A percentile compares a stretch with the other conserved stretches of the same genome.
phyloP scores from a whole-genome alignment of 2,329 filamentous ascomycete species.

The Aspergillus aculeatinus region DNA sequence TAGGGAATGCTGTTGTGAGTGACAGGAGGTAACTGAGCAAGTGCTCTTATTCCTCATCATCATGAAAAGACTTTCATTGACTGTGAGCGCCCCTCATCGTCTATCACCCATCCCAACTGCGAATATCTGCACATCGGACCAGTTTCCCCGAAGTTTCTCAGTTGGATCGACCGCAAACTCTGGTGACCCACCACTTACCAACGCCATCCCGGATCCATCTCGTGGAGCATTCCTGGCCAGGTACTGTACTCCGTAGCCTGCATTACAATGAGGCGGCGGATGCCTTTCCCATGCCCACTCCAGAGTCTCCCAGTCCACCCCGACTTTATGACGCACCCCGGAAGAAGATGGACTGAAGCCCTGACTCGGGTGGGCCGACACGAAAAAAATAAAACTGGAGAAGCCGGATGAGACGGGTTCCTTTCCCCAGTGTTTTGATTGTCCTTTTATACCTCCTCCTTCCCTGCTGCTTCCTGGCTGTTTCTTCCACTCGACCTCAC shows the following conservation, averaged over 20 bases:
- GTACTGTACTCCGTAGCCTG: neutral
- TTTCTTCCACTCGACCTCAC: neutral
- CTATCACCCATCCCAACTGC: neutral
- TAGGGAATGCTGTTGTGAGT: too few relatives aligned
- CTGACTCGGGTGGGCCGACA: slow-evolving; percentile 5
- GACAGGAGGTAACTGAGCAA: neutral
- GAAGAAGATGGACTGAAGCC: neutral
- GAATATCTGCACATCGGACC: neutral
- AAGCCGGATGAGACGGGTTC: neutral
- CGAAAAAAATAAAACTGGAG: slow-evolving; percentile 1
- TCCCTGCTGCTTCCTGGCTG: neutral
- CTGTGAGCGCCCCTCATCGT: too few relatives aligned
- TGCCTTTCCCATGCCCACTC: neutral
- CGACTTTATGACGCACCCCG: slow-evolving; percentile 10
- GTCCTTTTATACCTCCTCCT: slow-evolving; percentile 1
- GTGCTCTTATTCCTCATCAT: neutral
- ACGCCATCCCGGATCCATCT: neutral
- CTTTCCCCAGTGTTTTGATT: slow-evolving; percentile 5
- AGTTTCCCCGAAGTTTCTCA: slow-evolving; percentile 8
- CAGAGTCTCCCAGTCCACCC: slow-evolving; percentile 2
- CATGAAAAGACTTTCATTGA: neutral
- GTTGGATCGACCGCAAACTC: slow-evolving; percentile 6
- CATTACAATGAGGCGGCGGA: neutral
- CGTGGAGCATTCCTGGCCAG: slow-evolving; percentile 4
- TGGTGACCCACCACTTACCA: neutral